These are phyloP conservation scores for Aspergillus diversus DNA, from an alignment of 495 filamentous ascomycete genomes.

Conservation along the genomic window DNA sequence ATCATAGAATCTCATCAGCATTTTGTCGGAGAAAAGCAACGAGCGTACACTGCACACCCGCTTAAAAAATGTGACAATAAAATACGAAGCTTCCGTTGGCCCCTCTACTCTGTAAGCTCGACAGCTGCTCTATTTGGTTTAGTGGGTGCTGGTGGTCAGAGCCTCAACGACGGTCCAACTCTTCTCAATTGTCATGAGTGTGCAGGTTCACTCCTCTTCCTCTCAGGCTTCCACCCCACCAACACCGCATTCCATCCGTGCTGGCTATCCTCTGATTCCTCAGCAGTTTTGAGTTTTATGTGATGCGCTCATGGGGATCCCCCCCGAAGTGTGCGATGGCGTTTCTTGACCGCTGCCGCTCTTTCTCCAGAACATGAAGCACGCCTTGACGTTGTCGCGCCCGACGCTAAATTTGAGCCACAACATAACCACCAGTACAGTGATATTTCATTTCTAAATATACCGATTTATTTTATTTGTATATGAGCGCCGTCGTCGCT, in stretches of 20 bases:
- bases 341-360: constrained; percentile 29
- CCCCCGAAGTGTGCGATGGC: constrained; percentile 31
- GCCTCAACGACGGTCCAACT: constrained; percentile 21
- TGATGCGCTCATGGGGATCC: constrained; percentile 21
- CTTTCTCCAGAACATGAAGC: constrained; percentile 32
- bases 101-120: neutral
- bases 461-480: constrained; percentile 2
- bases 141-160: constrained; percentile 23
- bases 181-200: constrained; percentile 7
- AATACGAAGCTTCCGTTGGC: constrained; percentile 3
- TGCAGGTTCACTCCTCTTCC: constrained; percentile 18
- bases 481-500: constrained; percentile 1
- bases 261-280: neutral
- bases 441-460: constrained; percentile 1
- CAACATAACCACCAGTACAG: constrained; percentile 15
- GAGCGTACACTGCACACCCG: too few relatives aligned
- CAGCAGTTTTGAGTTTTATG: constrained; percentile 8
- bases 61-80: neutral
- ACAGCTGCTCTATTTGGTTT: constrained; percentile 20
- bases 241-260: constrained; percentile 1
- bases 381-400: constrained; percentile 27
- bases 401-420: constrained; percentile 31
- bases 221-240: constrained; percentile 8
- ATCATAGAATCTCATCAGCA: too few relatives aligned
- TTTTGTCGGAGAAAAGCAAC: too few relatives aligned